Evolutionary conservation across 2,329 filamentous ascomycete genomes (phyloP), one percentile per base, ranked within the genome.

Genomic region (Helotiales sp.): DNA sequence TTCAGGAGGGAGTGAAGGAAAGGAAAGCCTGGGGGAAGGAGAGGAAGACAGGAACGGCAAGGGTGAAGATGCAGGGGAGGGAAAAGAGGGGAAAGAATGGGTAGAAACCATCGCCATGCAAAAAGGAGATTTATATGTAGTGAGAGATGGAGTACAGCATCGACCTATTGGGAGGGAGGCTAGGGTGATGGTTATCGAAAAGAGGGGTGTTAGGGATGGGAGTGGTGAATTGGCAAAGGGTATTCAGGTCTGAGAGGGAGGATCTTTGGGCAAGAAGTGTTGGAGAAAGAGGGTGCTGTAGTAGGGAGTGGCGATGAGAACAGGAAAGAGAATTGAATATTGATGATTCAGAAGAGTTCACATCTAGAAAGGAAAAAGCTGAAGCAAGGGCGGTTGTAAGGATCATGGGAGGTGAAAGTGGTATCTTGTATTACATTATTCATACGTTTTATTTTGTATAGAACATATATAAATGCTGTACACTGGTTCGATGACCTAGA

Each of bases 121-220:
- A 38, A 24, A 27, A 34, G 29, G 27, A 15, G 22, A 53, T 34
- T 44, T 57, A 22, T 75, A 70, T 49, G 67, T 71, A 0, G 73
- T 76, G 6, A 74, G 71, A 0, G 72, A 64, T 48, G 74, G 72
- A 0, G 70, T 76, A 2, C 65, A 67, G 53, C 74, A 77, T 63
- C 63, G 69, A 5, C 75, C 75, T 1, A 67, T 72, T n/a, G 69
- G 68, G 0, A 31, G 12, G 12, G 69, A 74, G 42, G 74, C 73
- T 0, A 64, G 68, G 6, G 72, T 76, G 3, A 65, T 77, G 68
- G 67, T 77, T 64, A 67, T 75, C 5, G 74, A 76, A 61, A 69
- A 64, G n/a, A 65, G 66, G 4, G 70, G 69, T 12, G 57, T 57
- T 31, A 24, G 19, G 36, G 46, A 48, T 22, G 46, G 46, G 46